phyloP scores from a whole-genome alignment of 2,329 filamentous ascomycete species.

The Neofusicoccum parvum region DNA sequence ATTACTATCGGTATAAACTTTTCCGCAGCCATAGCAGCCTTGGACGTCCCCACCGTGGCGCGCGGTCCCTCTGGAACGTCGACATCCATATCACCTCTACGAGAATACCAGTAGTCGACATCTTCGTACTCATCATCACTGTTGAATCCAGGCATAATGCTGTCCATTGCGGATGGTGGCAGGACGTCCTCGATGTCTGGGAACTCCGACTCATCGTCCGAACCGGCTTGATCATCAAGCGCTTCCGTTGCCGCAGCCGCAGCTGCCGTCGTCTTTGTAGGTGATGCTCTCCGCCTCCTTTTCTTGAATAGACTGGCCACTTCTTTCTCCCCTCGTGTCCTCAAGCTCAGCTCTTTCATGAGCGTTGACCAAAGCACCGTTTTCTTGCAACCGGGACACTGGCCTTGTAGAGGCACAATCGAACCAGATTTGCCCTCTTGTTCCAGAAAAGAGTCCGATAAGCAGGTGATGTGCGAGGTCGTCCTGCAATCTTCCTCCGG shows the following conservation, averaged over 20 bases:
- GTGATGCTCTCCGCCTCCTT: constrained; percentile 33
- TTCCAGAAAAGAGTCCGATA: constrained; percentile 55
- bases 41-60: background rate
- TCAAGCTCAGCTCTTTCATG: constrained; percentile 78
- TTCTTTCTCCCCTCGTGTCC: constrained; percentile 70
- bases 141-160: background rate
- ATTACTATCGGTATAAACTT: constrained; percentile 42
- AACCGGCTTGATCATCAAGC: background rate
- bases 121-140: background rate
- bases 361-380: constrained; percentile 72
- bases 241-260: background rate
- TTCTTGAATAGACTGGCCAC: constrained; percentile 67
- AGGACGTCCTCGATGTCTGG: background rate
- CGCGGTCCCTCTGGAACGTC: background rate
- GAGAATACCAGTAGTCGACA: constrained; percentile 1
- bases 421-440: constrained; percentile 39
- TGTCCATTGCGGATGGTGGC: background rate
- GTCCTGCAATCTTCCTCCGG: constrained; percentile 50
- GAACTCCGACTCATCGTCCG: background rate
- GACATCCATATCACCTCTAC: background rate
- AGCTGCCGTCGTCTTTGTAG: constrained; percentile 25
- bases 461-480: constrained; percentile 58
- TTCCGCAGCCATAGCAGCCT: too few relatives aligned
- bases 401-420: constrained; percentile 68
- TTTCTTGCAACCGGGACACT: constrained; percentile 70